Base-by-base conservation (phyloP, 2,329 filamentous ascomycete species). In the Tolypocladium inflatum region DNA sequence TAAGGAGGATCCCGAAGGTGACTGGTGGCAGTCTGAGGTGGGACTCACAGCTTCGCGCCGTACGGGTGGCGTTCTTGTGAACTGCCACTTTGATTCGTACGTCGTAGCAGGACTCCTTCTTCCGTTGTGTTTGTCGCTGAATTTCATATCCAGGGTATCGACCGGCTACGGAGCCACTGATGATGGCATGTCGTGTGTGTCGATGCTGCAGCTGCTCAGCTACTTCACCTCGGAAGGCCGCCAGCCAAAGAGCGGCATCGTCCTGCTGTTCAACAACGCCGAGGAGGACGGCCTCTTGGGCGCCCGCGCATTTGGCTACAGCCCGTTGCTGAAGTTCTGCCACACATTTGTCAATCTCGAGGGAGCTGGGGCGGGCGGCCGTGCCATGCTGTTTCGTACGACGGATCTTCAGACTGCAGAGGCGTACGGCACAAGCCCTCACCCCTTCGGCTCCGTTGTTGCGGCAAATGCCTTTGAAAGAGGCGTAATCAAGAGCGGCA, bases 261-360 rank as follows among this genome's bases (percentile, higher is more conserved):
- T 97, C 17, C 80, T 91, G 11, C 80, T 97, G 35, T 81, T 97
- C 68, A 99, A 99, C 78, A 97, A 97, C 67, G 93, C 89, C 41
- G 94, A 99, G 69, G 94, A 99, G 70, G 93, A 97, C 67, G 94
- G 86, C 41, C 77, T 97, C 13, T 90, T 95, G 63, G 94, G 94
- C 1, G 91, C 93, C 8, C 83, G 85, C 60, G 91, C 89, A 7
- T 97, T 95, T 67, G 86, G 89, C 35, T 85, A 91, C 63, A 91
- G 92, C 69, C 89, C 91, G 0, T 79, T 96, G 62, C 85, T 90
- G 13, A 84, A 84, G 56, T 89, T 95, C 58, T 83, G 90, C 11
- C 89, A 92, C 68, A 91, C 90, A 0, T 97, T 99, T 68, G 77
- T 97, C 63, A 99, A 99, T 65, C 83, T 99, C 19, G 94, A 99